These are phyloP conservation scores for Fraxinus sp. DNA, from an alignment of 305 asterid species.

Conservation along the genomic window DNA sequence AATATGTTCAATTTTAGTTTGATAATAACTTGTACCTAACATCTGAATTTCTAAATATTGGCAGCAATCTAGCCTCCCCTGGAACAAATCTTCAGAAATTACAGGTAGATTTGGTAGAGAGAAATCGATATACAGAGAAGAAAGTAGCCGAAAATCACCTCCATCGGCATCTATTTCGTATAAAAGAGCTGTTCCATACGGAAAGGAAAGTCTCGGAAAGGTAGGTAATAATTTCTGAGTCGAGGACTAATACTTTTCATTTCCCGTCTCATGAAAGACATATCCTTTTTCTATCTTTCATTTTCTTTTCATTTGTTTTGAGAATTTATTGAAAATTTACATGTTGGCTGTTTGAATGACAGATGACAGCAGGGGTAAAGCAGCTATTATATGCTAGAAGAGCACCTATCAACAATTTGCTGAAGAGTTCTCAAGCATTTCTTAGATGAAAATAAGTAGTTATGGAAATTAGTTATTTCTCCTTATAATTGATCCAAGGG, in stretches of 20 bases:
- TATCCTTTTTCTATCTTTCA: neutral
- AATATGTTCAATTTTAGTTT: neutral
- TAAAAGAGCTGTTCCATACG: slow-evolving; percentile 63
- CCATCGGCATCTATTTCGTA: slow-evolving; percentile 42
- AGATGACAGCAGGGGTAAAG: slow-evolving; percentile 67
- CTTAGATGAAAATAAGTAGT: slow-evolving; percentile 43
- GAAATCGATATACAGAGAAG: slow-evolving; percentile 40
- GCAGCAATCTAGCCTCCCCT: slow-evolving; percentile 42
- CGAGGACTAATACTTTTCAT: neutral
- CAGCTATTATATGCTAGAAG: slow-evolving; percentile 44
- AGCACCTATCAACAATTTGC: slow-evolving; percentile 50
- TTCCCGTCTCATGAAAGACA: neutral
- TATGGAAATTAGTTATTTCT: neutral
- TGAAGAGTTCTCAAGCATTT: slow-evolving; percentile 65
- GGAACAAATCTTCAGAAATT: slow-evolving; percentile 27
- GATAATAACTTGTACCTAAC: neutral
- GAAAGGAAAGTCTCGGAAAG: slow-evolving; percentile 65
- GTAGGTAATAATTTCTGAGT: slow-evolving; percentile 28
- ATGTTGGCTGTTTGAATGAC: slow-evolving; percentile 13
- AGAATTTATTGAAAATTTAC: neutral
- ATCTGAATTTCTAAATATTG: neutral
- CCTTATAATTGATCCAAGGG: neutral
- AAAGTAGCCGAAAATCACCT: slow-evolving; percentile 66
- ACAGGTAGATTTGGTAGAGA: slow-evolving; percentile 35
- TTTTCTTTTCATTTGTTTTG: neutral